phyloP scores from a whole-genome alignment of 1,139 yeast genomes.

The Hanseniaspora sp. region DNA sequence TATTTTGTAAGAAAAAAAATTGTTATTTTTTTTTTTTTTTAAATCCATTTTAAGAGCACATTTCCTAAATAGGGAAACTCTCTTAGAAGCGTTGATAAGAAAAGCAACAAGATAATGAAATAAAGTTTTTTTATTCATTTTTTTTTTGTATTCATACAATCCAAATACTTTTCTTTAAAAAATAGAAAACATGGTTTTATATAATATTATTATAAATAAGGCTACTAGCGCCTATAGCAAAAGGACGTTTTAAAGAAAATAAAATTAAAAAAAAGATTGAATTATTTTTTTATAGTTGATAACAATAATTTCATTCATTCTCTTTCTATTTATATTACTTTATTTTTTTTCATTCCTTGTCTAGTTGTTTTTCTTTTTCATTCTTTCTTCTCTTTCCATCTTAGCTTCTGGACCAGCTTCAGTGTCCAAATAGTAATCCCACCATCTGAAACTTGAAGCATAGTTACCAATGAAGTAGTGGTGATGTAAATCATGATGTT shows the following conservation, averaged over 20 bases:
- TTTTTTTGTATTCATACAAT: neutral
- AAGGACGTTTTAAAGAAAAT: neutral
- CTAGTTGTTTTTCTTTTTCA: constrained; percentile 34
- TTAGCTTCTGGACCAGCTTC: constrained; percentile 69
- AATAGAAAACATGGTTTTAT: neutral
- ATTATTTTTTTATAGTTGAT: too few relatives aligned
- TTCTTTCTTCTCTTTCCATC: constrained; percentile 46
- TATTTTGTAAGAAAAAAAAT: neutral
- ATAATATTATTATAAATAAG: neutral
- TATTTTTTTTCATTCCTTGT: neutral
- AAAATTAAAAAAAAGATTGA: too few relatives aligned
- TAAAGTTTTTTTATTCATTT: too few relatives aligned
- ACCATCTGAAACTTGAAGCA: constrained; percentile 88
- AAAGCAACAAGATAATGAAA: too few relatives aligned
- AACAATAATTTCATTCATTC: too few relatives aligned
- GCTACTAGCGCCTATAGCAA: neutral
- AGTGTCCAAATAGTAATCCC: constrained; percentile 75
- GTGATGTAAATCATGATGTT: constrained; percentile 93
- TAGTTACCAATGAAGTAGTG: constrained; percentile 86
- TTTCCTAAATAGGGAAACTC: too few relatives aligned
- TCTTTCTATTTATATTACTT: neutral
- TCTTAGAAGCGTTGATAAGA: too few relatives aligned
- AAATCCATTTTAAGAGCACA: too few relatives aligned
- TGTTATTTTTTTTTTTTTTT: neutral
- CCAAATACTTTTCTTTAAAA: neutral